Base-by-base conservation (phyloP, 202 grass and related monocot species). In the Saccharum hybrid region DNA sequence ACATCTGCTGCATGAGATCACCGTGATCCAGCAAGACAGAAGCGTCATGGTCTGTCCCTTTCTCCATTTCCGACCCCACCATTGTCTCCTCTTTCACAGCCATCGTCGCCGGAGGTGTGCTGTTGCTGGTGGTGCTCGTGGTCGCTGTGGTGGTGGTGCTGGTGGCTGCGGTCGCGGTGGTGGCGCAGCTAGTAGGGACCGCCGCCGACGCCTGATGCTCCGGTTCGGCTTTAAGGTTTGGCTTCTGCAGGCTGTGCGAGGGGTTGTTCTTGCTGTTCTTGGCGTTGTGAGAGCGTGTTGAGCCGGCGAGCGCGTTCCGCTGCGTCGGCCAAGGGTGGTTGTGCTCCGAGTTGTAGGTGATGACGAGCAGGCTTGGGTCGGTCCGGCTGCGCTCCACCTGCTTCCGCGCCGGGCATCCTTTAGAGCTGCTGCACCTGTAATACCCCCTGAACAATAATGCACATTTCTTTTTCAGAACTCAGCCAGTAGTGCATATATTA, bases 311-410 rank as follows among this genome's bases (percentile, higher is more conserved):
- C n/a, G 93, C 95, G 36, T 91, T 97, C 46, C 95, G 88, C 80
- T 97, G 95, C n/a, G 92, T 97, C 19, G 95, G 95, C 95, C 95
- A 97, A 2, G 95, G 95, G 46, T 97, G 95, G 85, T 99, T 99
- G 86, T 99, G 97, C 86, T 99, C 97, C 33, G 97, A 96, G 72
- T 88, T 99, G 88, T 99, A 99, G 72, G 97, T 99, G 88, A 99
- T 96, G 63, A 99, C 91, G 8, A 99, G 75, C 97, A 96, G 88
- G 82, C 91, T 96, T 42, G 97, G 93, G 72, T 99, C 93, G 1
- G 91, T 94, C 80, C 97, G 87, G 83, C 91, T 92, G 63, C 97
- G 93, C 86, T 99, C 97, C 14, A 99, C 97, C 85, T 99, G 97
- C 88, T 99, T 99, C 84, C 97, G 85, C 63, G 97, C 97, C 4